Evolutionary conservation across 371 early-diverging fungal genomes (phyloP), one percentile per base, ranked within the genome.

Genomic region (Syncephalastrum sp.): DNA sequence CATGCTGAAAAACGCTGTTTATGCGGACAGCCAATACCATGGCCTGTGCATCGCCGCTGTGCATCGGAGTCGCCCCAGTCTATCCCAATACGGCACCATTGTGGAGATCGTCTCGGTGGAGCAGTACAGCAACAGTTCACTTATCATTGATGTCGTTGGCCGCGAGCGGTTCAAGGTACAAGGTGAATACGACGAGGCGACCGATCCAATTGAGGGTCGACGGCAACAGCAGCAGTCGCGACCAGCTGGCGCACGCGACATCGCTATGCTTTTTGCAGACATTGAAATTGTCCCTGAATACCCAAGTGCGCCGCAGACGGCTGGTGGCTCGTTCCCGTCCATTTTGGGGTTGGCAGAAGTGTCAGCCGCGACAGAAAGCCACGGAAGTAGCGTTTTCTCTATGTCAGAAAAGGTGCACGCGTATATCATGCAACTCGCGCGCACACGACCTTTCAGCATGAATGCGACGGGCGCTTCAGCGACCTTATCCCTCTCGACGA

Each of bases 71-170:
- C 54, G 41, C 19, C 62, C 42, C 41, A 64, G 60, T 8, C 58
- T 68, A 24, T 65, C 65, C 50, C 64, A 53, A 19, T 70, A 61
- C 41, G 79, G 81, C 14, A 74, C 70, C 8, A 47, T 78, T 23
- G 67, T 78, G n/a, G 74, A 72, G 13, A 58, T 78, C 5, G 48
- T 61, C 5, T 56, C 67, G 0, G 57, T 68, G 1, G 75, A 76
- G 42, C 68, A 66, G 44, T 43, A 69, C 19, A 48, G 50, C 5
- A 65, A 68, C 13, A 75, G 77, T 69, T 7, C 66, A 56, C 38
- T 51, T 14, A 48, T 49, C 3, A 15, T 56, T 14, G 57, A 56
- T 24, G 57, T 56, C 0, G 24, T 19, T 42, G 57, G 57, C 14
- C 10, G 57, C 12, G 57, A 56, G 27, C 57, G 57, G 6, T 56